Evolutionary conservation across 2,329 filamentous ascomycete genomes (phyloP).

Genomic region (Epichloe sp.): DNA sequence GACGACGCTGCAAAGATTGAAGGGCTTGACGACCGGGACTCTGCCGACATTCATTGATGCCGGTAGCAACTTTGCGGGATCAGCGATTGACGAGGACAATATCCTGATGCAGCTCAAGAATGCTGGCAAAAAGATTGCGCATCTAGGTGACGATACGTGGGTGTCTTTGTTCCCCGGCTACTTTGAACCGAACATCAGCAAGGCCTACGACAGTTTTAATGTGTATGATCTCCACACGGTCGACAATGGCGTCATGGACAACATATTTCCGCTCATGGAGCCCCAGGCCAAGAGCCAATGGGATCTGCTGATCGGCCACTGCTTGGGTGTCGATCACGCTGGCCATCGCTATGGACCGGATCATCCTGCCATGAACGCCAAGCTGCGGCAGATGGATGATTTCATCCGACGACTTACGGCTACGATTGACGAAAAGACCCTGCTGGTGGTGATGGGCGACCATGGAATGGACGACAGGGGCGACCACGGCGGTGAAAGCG

Average conservation of each 20-base stretch:
- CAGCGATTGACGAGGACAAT: slow-evolving; percentile 88
- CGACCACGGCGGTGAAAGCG: slow-evolving; percentile 95
- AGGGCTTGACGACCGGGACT: slow-evolving; percentile 89
- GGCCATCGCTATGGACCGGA: slow-evolving; percentile 92
- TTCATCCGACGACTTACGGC: slow-evolving; percentile 62
- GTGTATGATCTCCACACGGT: slow-evolving; percentile 97
- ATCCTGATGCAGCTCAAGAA: slow-evolving; percentile 52
- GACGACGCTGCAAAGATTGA: slow-evolving; percentile 79
- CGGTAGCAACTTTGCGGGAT: slow-evolving; percentile 90
- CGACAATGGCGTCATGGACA: slow-evolving; percentile 85
- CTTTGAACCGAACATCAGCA: slow-evolving; percentile 76
- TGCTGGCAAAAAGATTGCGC: slow-evolving; percentile 63
- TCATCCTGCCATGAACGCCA: slow-evolving; percentile 81
- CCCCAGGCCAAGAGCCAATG: slow-evolving; percentile 54
- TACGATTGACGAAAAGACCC: slow-evolving; percentile 67
- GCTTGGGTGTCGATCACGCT: slow-evolving; percentile 90
- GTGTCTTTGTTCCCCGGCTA: slow-evolving; percentile 84
- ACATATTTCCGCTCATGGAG: slow-evolving; percentile 73
- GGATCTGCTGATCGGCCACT: slow-evolving; percentile 93
- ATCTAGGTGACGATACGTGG: slow-evolving; percentile 98
- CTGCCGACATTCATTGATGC: slow-evolving; percentile 89
- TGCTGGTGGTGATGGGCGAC: slow-evolving; percentile 95
- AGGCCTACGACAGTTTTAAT: slow-evolving; percentile 91
- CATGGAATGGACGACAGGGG: slow-evolving; percentile 97
- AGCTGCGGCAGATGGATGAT: slow-evolving; percentile 80